A percentile compares a stretch with the other conserved stretches of the same genome.
Evolutionary conservation across 345 rosid genomes (phyloP).

Genomic region (Microcos paniculata): DNA sequence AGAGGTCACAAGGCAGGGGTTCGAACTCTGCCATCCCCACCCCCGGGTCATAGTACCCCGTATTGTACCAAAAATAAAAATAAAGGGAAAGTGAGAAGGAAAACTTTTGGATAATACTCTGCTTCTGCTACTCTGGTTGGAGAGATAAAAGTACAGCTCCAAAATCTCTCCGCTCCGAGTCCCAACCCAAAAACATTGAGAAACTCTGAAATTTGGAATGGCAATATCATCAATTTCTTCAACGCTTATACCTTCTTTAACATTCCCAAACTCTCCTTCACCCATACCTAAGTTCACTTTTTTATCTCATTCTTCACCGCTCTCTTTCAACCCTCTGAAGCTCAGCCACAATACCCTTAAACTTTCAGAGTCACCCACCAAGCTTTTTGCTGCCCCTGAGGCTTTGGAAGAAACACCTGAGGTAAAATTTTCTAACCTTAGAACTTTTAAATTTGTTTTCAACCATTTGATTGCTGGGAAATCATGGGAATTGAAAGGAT

Average conservation of each 20-base stretch:
- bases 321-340: conserved; percentile 23
- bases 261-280: conserved; percentile 36
- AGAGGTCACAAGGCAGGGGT: no score
- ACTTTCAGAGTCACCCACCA: conserved; percentile 37
- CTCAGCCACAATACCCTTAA: conserved; percentile 28
- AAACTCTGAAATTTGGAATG: conserved; percentile 37
- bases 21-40: no score
- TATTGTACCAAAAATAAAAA: no score
- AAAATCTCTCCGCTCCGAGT: no score
- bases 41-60: no score
- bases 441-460: not conserved
- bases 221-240: conserved; percentile 58
- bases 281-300: conserved; percentile 35
- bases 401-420: conserved; percentile 33
- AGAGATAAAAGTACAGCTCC: no score
- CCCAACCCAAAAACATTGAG: not conserved
- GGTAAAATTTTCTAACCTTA: not conserved
- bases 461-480: not conserved
- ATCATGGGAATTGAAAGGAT: conserved; percentile 1
- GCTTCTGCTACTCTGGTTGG: no score
- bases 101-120: no score
- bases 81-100: no score
- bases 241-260: conserved; percentile 45
- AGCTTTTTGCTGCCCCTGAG: conserved; percentile 65
- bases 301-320: conserved; percentile 31